These are phyloP conservation scores for Gnaphalium uliginosum DNA, from an alignment of 129 eudicot genomes.

Conservation along the genomic window DNA sequence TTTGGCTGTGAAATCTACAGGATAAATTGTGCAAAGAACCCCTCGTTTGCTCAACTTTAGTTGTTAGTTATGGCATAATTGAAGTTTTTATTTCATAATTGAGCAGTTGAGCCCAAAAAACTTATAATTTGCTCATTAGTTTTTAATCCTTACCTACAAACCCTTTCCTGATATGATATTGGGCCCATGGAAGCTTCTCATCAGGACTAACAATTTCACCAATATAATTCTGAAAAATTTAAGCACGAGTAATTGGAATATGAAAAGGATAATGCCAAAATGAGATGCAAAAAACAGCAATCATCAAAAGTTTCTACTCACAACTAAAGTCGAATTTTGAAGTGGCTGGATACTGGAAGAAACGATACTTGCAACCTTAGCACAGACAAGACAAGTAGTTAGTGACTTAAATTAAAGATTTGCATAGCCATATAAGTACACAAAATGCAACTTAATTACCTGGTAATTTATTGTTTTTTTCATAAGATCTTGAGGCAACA, in stretches of 20 bases:
- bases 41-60: background rate
- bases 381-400: constrained; percentile 18
- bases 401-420: background rate
- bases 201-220: constrained; percentile 60
- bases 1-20: background rate
- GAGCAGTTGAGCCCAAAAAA: background rate
- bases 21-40: no score
- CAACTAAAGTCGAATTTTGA: constrained; percentile 57
- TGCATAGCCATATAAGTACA: constrained; percentile 3
- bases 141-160: constrained; percentile 47
- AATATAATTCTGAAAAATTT: constrained; percentile 39
- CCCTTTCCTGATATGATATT: constrained; percentile 61
- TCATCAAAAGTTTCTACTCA: constrained; percentile 29
- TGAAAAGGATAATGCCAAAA: background rate
- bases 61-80: background rate
- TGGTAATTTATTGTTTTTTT: constrained; percentile 72
- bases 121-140: background rate
- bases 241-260: background rate
- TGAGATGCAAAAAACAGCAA: background rate
- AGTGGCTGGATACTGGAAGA: constrained; percentile 83
- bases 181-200: constrained; percentile 67
- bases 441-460: constrained; percentile 39
- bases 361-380: constrained; percentile 79
- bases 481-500: constrained; percentile 70
- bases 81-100: background rate